Percentiles rank a stretch among this genome's conserved stretches.
phyloP scores from a whole-genome alignment of 805 yeast species.

The Metschnikowia corniflorae region DNA sequence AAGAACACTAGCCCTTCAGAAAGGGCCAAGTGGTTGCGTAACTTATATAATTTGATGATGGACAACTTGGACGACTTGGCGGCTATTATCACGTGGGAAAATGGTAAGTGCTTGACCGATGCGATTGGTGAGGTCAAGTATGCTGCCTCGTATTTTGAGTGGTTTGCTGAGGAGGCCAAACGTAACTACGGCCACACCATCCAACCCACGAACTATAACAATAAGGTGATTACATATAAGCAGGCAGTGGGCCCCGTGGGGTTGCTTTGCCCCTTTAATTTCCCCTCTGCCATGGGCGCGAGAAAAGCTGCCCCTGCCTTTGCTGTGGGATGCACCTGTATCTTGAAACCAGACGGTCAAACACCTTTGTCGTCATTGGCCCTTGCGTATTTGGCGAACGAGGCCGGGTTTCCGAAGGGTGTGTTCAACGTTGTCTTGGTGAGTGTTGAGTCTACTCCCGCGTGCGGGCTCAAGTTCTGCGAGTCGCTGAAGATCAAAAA shows the following conservation, averaged over 20 bases:
- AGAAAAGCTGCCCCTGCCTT: slow-evolving; percentile 63
- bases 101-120: slow-evolving; percentile 55
- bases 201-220: slow-evolving; percentile 49
- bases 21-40: slow-evolving; percentile 50
- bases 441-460: slow-evolving; percentile 49
- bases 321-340: slow-evolving; percentile 62
- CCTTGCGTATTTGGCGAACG: slow-evolving; percentile 48
- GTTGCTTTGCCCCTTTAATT: slow-evolving; percentile 63
- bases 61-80: slow-evolving; percentile 58
- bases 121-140: slow-evolving; percentile 54
- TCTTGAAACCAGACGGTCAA: slow-evolving; percentile 58
- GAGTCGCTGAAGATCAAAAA: slow-evolving; percentile 56
- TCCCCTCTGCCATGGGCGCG: slow-evolving; percentile 66
- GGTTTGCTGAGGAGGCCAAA: slow-evolving; percentile 54
- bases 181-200: slow-evolving; percentile 54
- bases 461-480: slow-evolving; percentile 48
- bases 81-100: slow-evolving; percentile 54
- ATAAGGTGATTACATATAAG: slow-evolving; percentile 50
- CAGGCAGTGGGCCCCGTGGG: slow-evolving; percentile 67
- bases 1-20: slow-evolving; percentile 48
- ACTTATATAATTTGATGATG: slow-evolving; percentile 46
- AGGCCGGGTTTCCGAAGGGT: slow-evolving; percentile 63
- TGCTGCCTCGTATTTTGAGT: slow-evolving; percentile 49
- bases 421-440: slow-evolving; percentile 48
- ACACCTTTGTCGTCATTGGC: slow-evolving; percentile 62